These are phyloP conservation scores for Pyrus bretschneideri DNA, from an alignment of 306 rosid species.

Conservation along the genomic window DNA sequence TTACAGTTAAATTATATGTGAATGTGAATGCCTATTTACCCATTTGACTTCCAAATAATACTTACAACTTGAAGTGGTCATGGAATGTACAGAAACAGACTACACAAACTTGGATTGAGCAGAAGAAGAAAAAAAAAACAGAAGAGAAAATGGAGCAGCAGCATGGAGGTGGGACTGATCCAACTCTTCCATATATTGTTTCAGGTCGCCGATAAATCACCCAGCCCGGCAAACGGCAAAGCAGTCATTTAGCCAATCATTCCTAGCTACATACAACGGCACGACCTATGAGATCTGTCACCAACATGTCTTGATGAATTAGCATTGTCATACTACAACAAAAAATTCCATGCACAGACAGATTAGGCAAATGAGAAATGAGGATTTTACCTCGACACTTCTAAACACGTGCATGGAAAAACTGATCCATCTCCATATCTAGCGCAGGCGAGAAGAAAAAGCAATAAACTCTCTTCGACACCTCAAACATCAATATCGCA, in stretches of 20 bases:
- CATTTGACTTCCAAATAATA: constrained; percentile 2
- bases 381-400: constrained; percentile 31
- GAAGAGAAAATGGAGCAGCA: background rate
- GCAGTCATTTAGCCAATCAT: background rate
- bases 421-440: constrained; percentile 4
- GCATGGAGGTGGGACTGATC: constrained; percentile 3
- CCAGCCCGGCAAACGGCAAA: background rate
- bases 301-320: constrained; percentile 1
- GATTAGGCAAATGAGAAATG: background rate
- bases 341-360: background rate
- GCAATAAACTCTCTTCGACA: constrained; percentile 6
- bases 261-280: background rate
- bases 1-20: background rate
- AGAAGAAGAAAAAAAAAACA: no score
- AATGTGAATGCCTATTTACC: background rate
- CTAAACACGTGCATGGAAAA: constrained; percentile 16
- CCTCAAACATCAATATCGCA: constrained; percentile 35
- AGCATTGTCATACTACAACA: background rate
- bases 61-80: background rate
- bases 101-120: constrained; percentile 1
- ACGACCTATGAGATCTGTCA: constrained; percentile 22
- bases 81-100: background rate
- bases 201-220: constrained; percentile 20
- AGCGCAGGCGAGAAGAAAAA: background rate
- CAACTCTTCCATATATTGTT: constrained; percentile 19